Conservation (phyloP, 371 early-diverging fungal species). For the Mucor circinelloides region DNA sequence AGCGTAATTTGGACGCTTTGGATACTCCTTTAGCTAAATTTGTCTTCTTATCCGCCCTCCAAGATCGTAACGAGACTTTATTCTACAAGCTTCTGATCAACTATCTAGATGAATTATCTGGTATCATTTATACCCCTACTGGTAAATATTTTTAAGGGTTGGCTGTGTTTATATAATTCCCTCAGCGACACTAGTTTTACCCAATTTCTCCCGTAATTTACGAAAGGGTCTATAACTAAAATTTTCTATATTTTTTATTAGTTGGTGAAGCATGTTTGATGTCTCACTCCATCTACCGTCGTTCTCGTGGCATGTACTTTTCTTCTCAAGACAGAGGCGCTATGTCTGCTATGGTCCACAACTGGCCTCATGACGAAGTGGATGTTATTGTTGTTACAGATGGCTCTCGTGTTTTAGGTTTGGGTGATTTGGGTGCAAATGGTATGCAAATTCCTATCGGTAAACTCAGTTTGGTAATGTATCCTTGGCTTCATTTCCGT, state of each 20-base stretch:
- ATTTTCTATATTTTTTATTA: conserved; percentile 15
- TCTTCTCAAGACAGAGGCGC: conserved; percentile 60
- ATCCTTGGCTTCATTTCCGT: neutral
- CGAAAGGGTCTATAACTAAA: neutral
- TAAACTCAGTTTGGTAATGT: conserved; percentile 60
- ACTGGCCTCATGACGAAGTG: conserved; percentile 62
- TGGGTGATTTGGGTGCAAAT: conserved; percentile 72
- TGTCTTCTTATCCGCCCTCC: conserved; percentile 51
- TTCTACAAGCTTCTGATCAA: conserved; percentile 67
- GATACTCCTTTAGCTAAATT: conserved; percentile 63
- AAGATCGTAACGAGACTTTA: conserved; percentile 69
- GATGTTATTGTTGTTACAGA: conserved; percentile 74
- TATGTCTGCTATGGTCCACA: conserved; percentile 63
- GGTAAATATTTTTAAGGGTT: conserved; percentile 22
- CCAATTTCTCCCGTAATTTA: conserved; percentile 15
- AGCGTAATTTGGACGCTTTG: conserved; percentile 62
- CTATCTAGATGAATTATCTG: conserved; percentile 54
- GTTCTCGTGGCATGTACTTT: conserved; percentile 69
- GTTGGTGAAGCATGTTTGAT: conserved; percentile 55
- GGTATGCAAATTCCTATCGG: conserved; percentile 72
- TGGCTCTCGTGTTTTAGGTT: conserved; percentile 67
- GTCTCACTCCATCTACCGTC: conserved; percentile 67
- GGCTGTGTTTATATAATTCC: conserved; percentile 1
- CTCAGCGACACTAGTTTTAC: conserved; percentile 9
- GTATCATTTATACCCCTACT: conserved; percentile 55